Evolutionary conservation across 2,329 filamentous ascomycete genomes (phyloP).

Genomic region (Paecilomyces sp.): DNA sequence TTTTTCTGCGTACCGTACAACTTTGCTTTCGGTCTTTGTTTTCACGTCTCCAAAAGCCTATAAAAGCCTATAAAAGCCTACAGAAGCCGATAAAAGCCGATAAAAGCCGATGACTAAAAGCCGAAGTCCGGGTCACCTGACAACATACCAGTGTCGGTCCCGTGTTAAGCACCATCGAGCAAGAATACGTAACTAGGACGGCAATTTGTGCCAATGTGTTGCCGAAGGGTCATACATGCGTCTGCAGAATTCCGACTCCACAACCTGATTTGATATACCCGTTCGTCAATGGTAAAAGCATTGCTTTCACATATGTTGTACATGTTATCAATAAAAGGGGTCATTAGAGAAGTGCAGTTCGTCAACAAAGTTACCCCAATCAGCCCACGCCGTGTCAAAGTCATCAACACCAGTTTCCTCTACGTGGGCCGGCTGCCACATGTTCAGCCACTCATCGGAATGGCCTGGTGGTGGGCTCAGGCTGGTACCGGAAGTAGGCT

Average conservation of each 20-base stretch:
- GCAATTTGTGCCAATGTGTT: too few relatives aligned
- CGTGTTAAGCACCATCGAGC: too few relatives aligned
- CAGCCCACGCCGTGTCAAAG: not conserved
- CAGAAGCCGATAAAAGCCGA: not conserved
- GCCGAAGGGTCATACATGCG: too few relatives aligned
- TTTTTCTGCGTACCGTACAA: not conserved
- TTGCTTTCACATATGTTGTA: not conserved
- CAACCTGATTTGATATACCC: too few relatives aligned
- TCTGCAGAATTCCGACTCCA: too few relatives aligned
- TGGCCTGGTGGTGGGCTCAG: not conserved
- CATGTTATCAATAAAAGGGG: not conserved
- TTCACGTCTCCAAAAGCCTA: not conserved
- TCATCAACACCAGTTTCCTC: not conserved
- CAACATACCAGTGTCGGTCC: too few relatives aligned
- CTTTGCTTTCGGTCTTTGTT: not conserved
- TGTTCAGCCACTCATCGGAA: not conserved
- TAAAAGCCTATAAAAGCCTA: not conserved
- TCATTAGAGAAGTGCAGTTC: not conserved
- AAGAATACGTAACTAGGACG: too few relatives aligned
- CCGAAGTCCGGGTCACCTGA: too few relatives aligned
- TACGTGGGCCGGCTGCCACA: not conserved
- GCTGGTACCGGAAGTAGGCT: not conserved
- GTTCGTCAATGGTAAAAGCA: not conserved
- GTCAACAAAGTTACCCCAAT: not conserved
- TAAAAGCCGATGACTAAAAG: not conserved